Evolutionary conservation across 352 stramenopile species (phyloP).

Genomic region (Phytophthora foliorum): DNA sequence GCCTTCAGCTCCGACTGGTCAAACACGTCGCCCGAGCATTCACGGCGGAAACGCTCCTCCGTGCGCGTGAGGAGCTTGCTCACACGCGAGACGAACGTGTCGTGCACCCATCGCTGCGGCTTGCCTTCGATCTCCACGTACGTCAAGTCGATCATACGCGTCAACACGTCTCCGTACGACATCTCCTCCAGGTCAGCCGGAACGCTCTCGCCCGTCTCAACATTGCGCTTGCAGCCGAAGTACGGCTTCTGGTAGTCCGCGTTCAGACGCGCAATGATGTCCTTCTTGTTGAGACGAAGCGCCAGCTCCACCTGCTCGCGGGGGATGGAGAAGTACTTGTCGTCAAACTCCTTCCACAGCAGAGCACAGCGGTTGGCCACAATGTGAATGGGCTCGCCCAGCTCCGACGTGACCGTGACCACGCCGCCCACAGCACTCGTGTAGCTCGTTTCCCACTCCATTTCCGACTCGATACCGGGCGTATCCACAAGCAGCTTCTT

Average conservation of each 20-base stretch:
- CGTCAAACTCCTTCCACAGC: constrained; percentile 88
- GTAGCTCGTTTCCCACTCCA: constrained; percentile 87
- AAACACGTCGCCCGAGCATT: constrained; percentile 42
- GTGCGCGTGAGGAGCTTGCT: constrained; percentile 76
- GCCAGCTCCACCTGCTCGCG: constrained; percentile 76
- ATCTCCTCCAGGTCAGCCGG: constrained; percentile 85
- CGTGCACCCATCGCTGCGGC: constrained; percentile 81
- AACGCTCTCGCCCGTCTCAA: constrained; percentile 42
- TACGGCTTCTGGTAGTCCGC: constrained; percentile 92
- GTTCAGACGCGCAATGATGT: constrained; percentile 84
- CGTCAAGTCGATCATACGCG: constrained; percentile 84
- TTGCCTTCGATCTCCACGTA: constrained; percentile 64
- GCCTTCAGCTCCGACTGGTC: constrained; percentile 52
- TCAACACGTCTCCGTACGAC: constrained; percentile 85
- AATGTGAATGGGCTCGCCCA: constrained; percentile 90
- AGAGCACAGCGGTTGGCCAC: constrained; percentile 80
- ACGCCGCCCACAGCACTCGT: constrained; percentile 71
- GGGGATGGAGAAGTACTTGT: constrained; percentile 87
- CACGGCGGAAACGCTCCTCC: constrained; percentile 73
- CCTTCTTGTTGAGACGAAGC: constrained; percentile 75
- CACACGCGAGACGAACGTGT: constrained; percentile 72
- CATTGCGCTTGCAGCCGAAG: constrained; percentile 75
- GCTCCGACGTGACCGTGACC: constrained; percentile 85
- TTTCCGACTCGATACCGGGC: constrained; percentile 73
- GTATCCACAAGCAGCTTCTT: constrained; percentile 90